Percentiles rank a stretch among this genome's conserved stretches.
Evolutionary conservation across 1,284 basidiomycete species (phyloP).

Genomic region (Vanrija pseudolonga): DNA sequence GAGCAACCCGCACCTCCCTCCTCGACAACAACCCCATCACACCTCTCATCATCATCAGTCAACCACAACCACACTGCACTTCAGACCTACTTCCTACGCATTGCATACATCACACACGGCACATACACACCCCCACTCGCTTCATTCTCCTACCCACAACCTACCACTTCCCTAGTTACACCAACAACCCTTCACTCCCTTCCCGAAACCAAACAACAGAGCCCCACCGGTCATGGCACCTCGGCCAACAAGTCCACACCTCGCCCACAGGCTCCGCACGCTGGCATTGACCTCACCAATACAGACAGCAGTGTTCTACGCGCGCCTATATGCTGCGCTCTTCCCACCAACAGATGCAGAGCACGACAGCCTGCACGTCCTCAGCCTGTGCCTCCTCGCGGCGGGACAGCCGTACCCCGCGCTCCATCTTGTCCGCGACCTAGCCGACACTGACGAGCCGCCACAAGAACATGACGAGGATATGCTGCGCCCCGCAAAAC

Average conservation of each 20-base stretch:
- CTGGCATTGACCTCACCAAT: constrained; percentile 32
- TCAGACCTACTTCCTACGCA: too few relatives aligned
- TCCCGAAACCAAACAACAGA: not conserved
- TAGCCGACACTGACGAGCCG: constrained; percentile 45
- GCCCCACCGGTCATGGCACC: constrained; percentile 12
- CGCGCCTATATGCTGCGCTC: constrained; percentile 34
- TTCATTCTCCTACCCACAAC: too few relatives aligned
- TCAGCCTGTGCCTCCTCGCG: constrained; percentile 70
- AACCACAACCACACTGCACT: too few relatives aligned
- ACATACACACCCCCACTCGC: too few relatives aligned
- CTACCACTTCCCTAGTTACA: too few relatives aligned
- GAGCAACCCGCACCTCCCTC: too few relatives aligned
- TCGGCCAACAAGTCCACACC: constrained; percentile 28
- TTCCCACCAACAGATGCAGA: constrained; percentile 49
- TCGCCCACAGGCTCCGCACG: constrained; percentile 32
- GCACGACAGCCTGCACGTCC: constrained; percentile 79
- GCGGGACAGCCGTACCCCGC: constrained; percentile 74
- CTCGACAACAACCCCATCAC: too few relatives aligned
- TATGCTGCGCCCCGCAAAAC: not conserved
- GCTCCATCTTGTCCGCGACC: constrained; percentile 61
- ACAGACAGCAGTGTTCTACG: constrained; percentile 40
- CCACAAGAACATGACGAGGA: constrained; percentile 36
- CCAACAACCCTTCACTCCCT: not conserved
- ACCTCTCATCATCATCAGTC: too few relatives aligned
- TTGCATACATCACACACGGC: too few relatives aligned